Evolutionary conservation across 805 yeast species (phyloP), one percentile per base, ranked within the genome.

Genomic region (Metschnikowia drakensbergensis): DNA sequence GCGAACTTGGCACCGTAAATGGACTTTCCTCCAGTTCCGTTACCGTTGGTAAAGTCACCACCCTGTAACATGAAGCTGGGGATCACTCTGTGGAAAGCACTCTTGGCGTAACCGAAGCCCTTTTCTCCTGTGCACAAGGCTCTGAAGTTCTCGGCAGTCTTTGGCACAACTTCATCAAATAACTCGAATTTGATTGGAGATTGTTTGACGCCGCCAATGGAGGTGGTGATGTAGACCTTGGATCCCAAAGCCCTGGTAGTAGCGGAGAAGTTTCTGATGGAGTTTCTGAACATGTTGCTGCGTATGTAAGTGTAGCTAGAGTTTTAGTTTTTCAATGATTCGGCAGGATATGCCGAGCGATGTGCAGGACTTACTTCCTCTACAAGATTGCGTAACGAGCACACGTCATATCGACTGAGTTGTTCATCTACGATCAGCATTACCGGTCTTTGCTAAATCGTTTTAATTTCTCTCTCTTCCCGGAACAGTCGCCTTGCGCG

Each of bases 211-310:
- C 61, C 61, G 35, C 52, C 74, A 55, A 81, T 74, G 42, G 84
- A 69, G 37, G 84, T 74, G 53, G 80, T 82, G 59, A 81, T 74
- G 65, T 65, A 82, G 31, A 79, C 82, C 64, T 81, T 80, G 58
- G 77, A 74, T 41, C 79, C 80, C 48, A 74, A 66, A 43, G 63
- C 69, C 45, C 72, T 55, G 49, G 77, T 58, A 35, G 80, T 60
- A 40, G 78, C 63, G 37, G 85, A 78, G 58, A 82, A 80, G 38
- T 72, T 58, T 71, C 86, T 80, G 46, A 57, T 47, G 43, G 63
- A 50, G 46, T 52, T 51, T 54, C 55, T 63, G 53, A 63, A 58
- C 64, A 59, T 60, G 36, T 32, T 46, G 34, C 4, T 32, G 45
- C 8, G 25, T 27, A 10, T n/a, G 25, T 22, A 29, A 17, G 8